A percentile compares a stretch with the other conserved stretches of the same genome.
phyloP scores from a whole-genome alignment of 208 protist species.

The Acanthamoeba lenticulata region DNA sequence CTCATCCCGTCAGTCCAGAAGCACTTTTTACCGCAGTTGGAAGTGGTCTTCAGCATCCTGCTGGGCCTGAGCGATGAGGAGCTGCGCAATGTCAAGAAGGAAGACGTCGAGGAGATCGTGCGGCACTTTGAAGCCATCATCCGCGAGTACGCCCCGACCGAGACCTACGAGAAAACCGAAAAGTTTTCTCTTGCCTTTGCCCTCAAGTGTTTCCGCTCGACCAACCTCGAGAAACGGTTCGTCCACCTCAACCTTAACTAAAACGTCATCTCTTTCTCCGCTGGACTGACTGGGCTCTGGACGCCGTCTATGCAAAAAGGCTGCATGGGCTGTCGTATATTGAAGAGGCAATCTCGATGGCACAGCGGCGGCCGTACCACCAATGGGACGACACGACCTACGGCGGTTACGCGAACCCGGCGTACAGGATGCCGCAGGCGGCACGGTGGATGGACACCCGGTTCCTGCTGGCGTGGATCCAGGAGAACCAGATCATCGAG shows the following conservation, averaged over 20 bases:
- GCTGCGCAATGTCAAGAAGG: constrained; percentile 20
- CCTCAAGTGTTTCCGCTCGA: constrained; percentile 66
- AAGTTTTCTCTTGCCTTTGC: constrained; percentile 49
- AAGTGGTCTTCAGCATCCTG: background rate
- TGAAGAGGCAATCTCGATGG: constrained; percentile 29
- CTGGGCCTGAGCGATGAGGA: background rate
- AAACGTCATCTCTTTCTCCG: background rate
- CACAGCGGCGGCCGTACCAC: background rate
- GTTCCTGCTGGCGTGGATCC: background rate
- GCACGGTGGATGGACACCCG: constrained; percentile 3
- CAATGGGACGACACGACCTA: background rate
- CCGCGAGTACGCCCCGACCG: background rate
- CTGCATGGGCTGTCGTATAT: constrained; percentile 4
- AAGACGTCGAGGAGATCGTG: constrained; percentile 56
- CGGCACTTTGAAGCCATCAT: constrained; percentile 5
- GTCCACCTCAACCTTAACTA: background rate
- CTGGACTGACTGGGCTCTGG: background rate
- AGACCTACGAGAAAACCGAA: constrained; percentile 29
- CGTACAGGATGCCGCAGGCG: background rate
- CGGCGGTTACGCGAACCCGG: background rate
- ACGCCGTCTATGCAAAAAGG: background rate
- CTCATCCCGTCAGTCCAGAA: background rate
- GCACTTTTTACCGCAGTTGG: constrained; percentile 10
- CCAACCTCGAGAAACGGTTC: background rate
- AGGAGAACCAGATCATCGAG: constrained; percentile 52